Percentiles rank a stretch among this genome's conserved stretches.
Evolutionary conservation across 1,284 basidiomycete genomes (phyloP).

Genomic region (Ceratorhiza oryzae-sativae): DNA sequence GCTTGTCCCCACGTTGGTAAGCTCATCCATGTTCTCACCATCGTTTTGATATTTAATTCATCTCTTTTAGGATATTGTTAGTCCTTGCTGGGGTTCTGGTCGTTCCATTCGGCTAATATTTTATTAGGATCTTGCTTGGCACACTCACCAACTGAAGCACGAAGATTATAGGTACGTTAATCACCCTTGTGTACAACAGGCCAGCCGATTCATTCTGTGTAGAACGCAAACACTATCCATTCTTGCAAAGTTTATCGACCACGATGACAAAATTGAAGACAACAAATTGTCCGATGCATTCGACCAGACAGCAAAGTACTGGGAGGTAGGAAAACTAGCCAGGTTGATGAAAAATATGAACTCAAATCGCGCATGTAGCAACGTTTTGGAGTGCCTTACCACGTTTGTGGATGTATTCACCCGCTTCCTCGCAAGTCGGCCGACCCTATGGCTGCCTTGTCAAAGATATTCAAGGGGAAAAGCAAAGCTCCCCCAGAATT

Average conservation of each 20-base stretch:
- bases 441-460: conserved; percentile 20
- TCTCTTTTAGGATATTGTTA: conserved; percentile 38
- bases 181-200: background rate
- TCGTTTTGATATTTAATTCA: background rate
- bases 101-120: background rate
- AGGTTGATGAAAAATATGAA: background rate
- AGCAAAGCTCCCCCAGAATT: conserved; percentile 20
- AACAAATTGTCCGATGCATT: conserved; percentile 44
- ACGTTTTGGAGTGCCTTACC: conserved; percentile 35
- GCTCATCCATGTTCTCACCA: background rate
- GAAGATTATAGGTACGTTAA: conserved; percentile 46
- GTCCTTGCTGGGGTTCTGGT: background rate
- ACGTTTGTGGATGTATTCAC: conserved; percentile 41
- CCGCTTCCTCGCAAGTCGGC: conserved; percentile 14
- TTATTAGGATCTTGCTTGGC: conserved; percentile 56
- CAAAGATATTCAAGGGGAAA: conserved; percentile 25
- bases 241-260: conserved; percentile 44
- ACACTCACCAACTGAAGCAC: conserved; percentile 57
- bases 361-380: conserved; percentile 29
- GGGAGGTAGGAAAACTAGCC: conserved; percentile 42
- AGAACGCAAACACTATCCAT: conserved; percentile 38
- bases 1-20: conserved; percentile 46
- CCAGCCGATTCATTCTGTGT: background rate
- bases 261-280: conserved; percentile 49
- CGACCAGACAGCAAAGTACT: conserved; percentile 46